Evolutionary conservation across 768 basidiomycete genomes (phyloP).

Genomic region (Exidia glandulosa): DNA sequence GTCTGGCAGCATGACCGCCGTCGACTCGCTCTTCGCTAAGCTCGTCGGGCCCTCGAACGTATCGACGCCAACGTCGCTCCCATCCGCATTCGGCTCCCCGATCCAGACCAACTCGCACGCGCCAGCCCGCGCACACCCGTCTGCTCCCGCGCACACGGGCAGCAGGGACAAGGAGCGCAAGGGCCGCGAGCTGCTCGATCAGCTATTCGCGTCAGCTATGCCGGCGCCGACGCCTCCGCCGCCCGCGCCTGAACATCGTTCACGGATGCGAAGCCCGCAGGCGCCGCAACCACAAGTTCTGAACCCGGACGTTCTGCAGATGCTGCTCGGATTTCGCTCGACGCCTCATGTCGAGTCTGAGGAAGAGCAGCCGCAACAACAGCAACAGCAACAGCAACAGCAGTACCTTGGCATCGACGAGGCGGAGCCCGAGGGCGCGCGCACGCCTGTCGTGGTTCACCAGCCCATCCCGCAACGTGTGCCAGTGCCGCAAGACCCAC

Average conservation of each 20-base stretch:
- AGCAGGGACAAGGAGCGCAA: background rate
- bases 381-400: no score
- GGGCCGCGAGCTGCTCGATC: background rate
- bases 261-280: background rate
- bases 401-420: no score
- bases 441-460: background rate
- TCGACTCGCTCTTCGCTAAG: background rate
- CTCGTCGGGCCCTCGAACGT: background rate
- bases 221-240: background rate
- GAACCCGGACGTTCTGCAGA: background rate
- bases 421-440: background rate
- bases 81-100: background rate
- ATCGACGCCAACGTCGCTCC: background rate
- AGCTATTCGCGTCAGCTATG: background rate
- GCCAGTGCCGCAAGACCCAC: background rate
- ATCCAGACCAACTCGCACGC: background rate
- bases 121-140: background rate
- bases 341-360: background rate
- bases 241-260: background rate
- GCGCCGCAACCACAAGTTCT: background rate
- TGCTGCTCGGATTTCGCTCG: background rate
- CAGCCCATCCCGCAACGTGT: background rate
- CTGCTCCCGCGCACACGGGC: background rate
- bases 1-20: no score
- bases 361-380: background rate